Evolutionary conservation across 2,329 filamentous ascomycete species (phyloP), one percentile per base, ranked within the genome.

Genomic region (Neofusicoccum parvum): DNA sequence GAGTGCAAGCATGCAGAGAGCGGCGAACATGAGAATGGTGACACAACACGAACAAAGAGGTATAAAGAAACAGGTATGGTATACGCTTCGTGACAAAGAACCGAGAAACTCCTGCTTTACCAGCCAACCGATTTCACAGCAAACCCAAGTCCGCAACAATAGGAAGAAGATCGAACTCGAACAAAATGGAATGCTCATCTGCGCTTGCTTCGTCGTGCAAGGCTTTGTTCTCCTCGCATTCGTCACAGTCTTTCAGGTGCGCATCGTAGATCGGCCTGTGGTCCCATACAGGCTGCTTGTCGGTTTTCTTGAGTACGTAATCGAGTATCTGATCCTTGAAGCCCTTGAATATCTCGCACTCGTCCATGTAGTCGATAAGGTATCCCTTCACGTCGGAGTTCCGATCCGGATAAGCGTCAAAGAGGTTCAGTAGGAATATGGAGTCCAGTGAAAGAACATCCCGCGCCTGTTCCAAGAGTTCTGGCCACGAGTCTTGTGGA

Each of bases 301-400:
- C 41, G 1, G 41, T 48, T 15, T 9, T 59, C 27, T 48, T 59
- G 15, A 59, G 15, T 10, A 59, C 32, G n/a, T 59, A 59, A 15
- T 59, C 41, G 14, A 36, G 20, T 20, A 59, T 59, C 4, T 15
- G 46, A 11, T 59, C 41, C 3, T 46, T 59, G 27, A 59, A 59
- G 10, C 56, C 56, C 9, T 46, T 5, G 15, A 37, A 59, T n/a
- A 59, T 32, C n/a, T 59, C 41, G 56, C 56, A 59, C 4, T 46
- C 27, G 10, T 59, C 41, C 41, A 59, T 48, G 27, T 48, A 59
- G 32, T 59, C 56, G 41, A 48, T 46, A 1, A 59, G 17, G 39
- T 59, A 59, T 34, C 54, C 54, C n/a, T 48, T 48, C 41, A 48
- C 27, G 10, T 59, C 56, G n/a, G 56, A 34, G 7, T 48, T 59